A percentile compares a stretch with the other conserved stretches of the same genome.
phyloP scores from a whole-genome alignment of 2,329 filamentous ascomycete genomes.

The Phoma sp. region DNA sequence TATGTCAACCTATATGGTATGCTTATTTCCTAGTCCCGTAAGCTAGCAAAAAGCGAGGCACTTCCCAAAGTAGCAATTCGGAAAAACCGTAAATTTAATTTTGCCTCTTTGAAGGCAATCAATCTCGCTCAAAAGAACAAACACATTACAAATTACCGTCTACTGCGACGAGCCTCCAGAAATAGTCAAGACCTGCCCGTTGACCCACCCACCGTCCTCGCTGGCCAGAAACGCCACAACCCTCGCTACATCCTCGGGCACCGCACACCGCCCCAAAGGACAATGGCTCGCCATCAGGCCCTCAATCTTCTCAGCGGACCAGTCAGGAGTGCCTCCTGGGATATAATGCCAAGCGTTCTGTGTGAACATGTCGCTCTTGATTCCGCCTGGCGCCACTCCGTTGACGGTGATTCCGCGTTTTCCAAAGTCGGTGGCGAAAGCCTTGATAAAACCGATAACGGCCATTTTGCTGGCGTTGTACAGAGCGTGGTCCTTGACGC shows the following conservation, averaged over 20 bases:
- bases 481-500: constrained; percentile 73
- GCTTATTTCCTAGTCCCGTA: too few relatives aligned
- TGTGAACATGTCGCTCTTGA: constrained; percentile 78
- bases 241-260: constrained; percentile 54
- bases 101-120: not conserved
- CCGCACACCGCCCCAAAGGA: constrained; percentile 56
- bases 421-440: constrained; percentile 74
- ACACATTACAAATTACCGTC: not conserved
- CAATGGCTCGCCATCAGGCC: constrained; percentile 57
- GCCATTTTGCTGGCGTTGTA: constrained; percentile 77
- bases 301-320: constrained; percentile 59
- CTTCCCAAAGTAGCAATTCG: too few relatives aligned
- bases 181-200: constrained; percentile 51
- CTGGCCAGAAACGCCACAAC: constrained; percentile 51
- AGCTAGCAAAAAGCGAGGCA: too few relatives aligned
- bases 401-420: constrained; percentile 73
- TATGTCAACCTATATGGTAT: too few relatives aligned
- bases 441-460: constrained; percentile 74
- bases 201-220: constrained; percentile 51
- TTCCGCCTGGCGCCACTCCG: constrained; percentile 73
- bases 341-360: constrained; percentile 65
- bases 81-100: too few relatives aligned
- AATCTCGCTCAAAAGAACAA: not conserved
- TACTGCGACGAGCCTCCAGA: constrained; percentile 52
- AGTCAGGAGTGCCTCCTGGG: constrained; percentile 56